Percentiles rank a stretch among this genome's conserved stretches.
Evolutionary conservation across 768 basidiomycete species (phyloP).

Genomic region (Trametes gibbosa): DNA sequence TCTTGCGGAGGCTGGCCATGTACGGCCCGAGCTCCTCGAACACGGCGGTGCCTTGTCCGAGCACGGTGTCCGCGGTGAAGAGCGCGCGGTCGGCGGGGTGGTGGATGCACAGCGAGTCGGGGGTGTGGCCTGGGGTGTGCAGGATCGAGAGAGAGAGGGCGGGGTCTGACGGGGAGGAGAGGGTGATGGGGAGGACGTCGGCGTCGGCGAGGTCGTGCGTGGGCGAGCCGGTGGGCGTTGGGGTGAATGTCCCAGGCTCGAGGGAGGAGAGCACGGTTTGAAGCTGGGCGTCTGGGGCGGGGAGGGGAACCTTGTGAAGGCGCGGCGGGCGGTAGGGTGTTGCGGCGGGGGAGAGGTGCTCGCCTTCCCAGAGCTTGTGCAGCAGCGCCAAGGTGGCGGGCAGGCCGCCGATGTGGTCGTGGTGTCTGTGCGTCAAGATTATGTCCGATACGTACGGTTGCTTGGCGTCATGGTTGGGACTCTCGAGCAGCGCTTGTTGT

Average conservation of each 20-base stretch:
- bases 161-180: constrained; percentile 12
- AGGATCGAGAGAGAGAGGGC: constrained; percentile 55
- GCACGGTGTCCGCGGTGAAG: constrained; percentile 88
- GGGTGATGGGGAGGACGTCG: constrained; percentile 46
- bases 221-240: constrained; percentile 38
- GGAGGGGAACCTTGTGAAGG: constrained; percentile 68
- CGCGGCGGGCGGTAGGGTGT: constrained; percentile 61
- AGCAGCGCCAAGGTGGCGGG: constrained; percentile 67
- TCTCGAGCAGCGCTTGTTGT: constrained; percentile 51
- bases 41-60: constrained; percentile 87
- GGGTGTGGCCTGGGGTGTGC: constrained; percentile 88
- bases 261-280: constrained; percentile 42
- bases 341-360: constrained; percentile 35
- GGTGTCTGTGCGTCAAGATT: constrained; percentile 88
- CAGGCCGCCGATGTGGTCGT: constrained; percentile 82
- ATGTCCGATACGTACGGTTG: constrained; percentile 79
- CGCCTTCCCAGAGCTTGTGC: constrained; percentile 55
- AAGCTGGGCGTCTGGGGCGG: constrained; percentile 35
- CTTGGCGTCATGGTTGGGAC: constrained; percentile 33
- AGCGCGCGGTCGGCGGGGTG: constrained; percentile 68
- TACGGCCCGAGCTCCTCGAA: constrained; percentile 83
- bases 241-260: constrained; percentile 42
- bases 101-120: constrained; percentile 77
- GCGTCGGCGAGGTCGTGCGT: constrained; percentile 61
- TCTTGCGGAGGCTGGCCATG: constrained; percentile 56